These are phyloP conservation scores for Cucumis hystrix DNA, from an alignment of 306 rosid species.

Conservation along the genomic window DNA sequence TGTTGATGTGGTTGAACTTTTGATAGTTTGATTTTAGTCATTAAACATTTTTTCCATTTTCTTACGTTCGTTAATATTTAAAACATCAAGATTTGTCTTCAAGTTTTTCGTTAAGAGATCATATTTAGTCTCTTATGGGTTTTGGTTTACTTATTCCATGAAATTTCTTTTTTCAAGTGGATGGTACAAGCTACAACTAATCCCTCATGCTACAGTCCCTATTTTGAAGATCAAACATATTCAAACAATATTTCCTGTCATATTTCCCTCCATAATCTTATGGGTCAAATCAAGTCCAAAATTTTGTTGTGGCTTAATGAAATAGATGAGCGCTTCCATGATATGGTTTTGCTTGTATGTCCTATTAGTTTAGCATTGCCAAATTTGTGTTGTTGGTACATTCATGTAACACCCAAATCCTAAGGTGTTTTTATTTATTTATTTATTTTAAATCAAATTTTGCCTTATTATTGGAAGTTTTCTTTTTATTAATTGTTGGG, in stretches of 20 bases:
- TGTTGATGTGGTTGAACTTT: background rate
- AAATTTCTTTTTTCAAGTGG: conserved; percentile 40
- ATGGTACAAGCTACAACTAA: conserved; percentile 33
- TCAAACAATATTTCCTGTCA: conserved; percentile 60
- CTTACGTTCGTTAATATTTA: background rate
- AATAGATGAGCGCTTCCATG: conserved; percentile 67
- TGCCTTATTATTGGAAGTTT: too few relatives aligned
- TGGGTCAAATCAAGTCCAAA: conserved; percentile 69
- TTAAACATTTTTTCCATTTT: background rate
- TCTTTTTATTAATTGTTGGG: too few relatives aligned
- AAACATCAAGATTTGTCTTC: background rate
- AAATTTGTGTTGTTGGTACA: background rate
- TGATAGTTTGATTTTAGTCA: background rate
- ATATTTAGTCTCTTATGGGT: background rate
- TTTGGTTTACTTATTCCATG: background rate
- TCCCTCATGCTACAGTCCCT: conserved; percentile 67
- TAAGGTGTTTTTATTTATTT: too few relatives aligned
- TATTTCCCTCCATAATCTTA: conserved; percentile 69
- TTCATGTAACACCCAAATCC: too few relatives aligned
- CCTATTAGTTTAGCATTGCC: conserved; percentile 18
- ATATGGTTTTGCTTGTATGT: conserved; percentile 77
- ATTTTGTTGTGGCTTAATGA: conserved; percentile 52
- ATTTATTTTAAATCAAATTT: too few relatives aligned
- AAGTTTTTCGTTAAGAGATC: background rate
- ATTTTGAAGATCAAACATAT: conserved; percentile 52